These are phyloP conservation scores for Euphorbia celastroides DNA, from an alignment of 441 rosid species.

Conservation along the genomic window DNA sequence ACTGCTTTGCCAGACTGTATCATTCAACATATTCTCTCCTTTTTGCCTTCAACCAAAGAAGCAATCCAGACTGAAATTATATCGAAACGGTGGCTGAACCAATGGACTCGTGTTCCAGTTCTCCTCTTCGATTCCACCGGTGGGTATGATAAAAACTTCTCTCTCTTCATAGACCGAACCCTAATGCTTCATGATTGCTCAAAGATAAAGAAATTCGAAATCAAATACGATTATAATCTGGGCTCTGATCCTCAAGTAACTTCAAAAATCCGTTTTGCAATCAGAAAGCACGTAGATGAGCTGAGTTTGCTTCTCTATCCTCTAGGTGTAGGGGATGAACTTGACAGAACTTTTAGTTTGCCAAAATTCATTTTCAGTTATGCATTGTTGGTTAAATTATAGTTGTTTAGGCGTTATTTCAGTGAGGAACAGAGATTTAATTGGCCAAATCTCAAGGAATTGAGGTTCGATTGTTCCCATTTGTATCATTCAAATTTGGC, in stretches of 20 bases:
- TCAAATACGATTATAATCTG: not conserved
- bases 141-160: not conserved
- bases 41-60: slow-evolving; percentile 9
- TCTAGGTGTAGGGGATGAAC: too few species aligned
- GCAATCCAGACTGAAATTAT: slow-evolving; percentile 15
- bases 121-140: slow-evolving; percentile 7
- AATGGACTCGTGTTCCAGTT: slow-evolving; percentile 13
- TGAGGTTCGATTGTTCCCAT: not conserved
- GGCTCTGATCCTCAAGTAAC: not conserved
- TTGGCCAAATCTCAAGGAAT: slow-evolving; percentile 19
- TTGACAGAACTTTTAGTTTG: too few species aligned
- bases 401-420: not conserved
- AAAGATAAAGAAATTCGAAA: not conserved
- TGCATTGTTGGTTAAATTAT: too few species aligned
- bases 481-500: too few species aligned
- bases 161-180: not conserved
- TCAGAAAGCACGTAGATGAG: not conserved
- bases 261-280: slow-evolving; percentile 13
- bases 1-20: slow-evolving; percentile 19
- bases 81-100: slow-evolving; percentile 17
- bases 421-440: not conserved
- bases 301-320: not conserved
- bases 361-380: too few species aligned
- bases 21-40: slow-evolving; percentile 17
- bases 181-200: not conserved